These are phyloP conservation scores for Carex myosuroides DNA, from an alignment of 176 grass and related monocot species.

Conservation along the genomic window DNA sequence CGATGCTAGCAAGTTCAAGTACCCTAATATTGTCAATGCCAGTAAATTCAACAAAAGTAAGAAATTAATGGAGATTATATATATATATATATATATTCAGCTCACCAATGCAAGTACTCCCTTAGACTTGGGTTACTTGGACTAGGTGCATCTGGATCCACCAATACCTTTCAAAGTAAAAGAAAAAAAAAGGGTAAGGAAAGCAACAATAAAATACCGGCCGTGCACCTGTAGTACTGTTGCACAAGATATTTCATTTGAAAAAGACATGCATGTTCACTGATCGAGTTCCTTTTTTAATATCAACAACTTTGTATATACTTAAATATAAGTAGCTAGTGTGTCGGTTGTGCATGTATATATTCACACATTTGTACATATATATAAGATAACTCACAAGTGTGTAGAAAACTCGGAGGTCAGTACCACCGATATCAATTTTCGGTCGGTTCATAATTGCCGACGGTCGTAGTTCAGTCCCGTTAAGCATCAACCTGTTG, in stretches of 20 bases:
- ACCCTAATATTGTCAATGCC: not conserved
- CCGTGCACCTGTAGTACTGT: not conserved
- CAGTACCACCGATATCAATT: constrained; percentile 48
- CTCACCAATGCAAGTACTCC: constrained; percentile 89
- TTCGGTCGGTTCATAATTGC: constrained; percentile 38
- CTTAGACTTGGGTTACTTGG: constrained; percentile 63
- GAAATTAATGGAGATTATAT: constrained; percentile 2
- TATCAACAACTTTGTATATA: not conserved
- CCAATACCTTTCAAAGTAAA: constrained; percentile 40
- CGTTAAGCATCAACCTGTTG: constrained; percentile 39
- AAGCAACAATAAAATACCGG: not conserved
- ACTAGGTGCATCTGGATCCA: constrained; percentile 79
- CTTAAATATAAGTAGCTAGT: not conserved
- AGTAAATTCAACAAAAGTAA: not conserved
- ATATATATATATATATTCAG: not conserved
- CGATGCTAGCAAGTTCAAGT: not conserved
- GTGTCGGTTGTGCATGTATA: not conserved
- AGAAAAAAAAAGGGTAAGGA: not conserved
- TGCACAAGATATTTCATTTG: not conserved
- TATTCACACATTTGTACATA: not conserved
- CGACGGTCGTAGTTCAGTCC: constrained; percentile 55
- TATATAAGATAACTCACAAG: constrained; percentile 43
- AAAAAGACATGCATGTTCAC: not conserved
- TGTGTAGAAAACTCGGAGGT: constrained; percentile 57
- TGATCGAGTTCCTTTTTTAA: not conserved